Base-by-base conservation (phyloP, 352 stramenopile genomes). In the Globisporangium abappressorium region DNA sequence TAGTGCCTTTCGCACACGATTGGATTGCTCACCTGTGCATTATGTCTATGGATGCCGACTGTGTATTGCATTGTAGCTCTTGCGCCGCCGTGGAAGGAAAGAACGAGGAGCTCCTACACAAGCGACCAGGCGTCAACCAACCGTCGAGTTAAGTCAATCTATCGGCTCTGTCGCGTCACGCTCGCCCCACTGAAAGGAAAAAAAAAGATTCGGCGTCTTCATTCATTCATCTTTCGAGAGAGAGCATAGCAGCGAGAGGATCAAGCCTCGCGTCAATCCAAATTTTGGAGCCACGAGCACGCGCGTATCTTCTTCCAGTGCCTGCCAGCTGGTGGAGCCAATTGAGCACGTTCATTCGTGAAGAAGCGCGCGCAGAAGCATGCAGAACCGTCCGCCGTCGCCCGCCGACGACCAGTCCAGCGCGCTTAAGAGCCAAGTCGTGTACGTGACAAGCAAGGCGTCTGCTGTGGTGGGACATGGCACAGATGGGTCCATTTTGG, bases 371-470 rank as follows among this genome's bases (percentile, higher is more conserved):
- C 8, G 18, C 18, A 15, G 54, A 38, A 46, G 3, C 30, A 62
- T 62, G 56, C 56, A 62, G 11, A 62, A 49, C 56, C 56, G 33
- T 24, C 56, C 56, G n/a, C 56, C 56, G n/a, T 62, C 56, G 11
- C 33, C 56, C 28, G 55, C 38, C 1, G 11, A 24, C 7, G 30
- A 46, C 38, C 24, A 51, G 38, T n/a, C 6, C 26, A 57, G 59
- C 28, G 28, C 59, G 18, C 41, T 65, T 26, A 55, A 65, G 59
- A 57, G 24, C 59, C 41, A 57, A 28, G 30, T 53, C 28, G 38
- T 65, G 59, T 65, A 30, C 41, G 59, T 65, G 3, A 6, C 5
- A n/a, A 28, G 4, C 5, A 9, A 9, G 41, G 5, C 6, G 15
- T 49, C 0, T 49, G 9, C 7, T 7, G 41, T 49, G 41, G 14